Percentiles rank a stretch among this genome's conserved stretches.
These are phyloP conservation scores for Cryphonectria naterciae DNA, from an alignment of 2,329 filamentous ascomycete genomes.

Conservation along the genomic window DNA sequence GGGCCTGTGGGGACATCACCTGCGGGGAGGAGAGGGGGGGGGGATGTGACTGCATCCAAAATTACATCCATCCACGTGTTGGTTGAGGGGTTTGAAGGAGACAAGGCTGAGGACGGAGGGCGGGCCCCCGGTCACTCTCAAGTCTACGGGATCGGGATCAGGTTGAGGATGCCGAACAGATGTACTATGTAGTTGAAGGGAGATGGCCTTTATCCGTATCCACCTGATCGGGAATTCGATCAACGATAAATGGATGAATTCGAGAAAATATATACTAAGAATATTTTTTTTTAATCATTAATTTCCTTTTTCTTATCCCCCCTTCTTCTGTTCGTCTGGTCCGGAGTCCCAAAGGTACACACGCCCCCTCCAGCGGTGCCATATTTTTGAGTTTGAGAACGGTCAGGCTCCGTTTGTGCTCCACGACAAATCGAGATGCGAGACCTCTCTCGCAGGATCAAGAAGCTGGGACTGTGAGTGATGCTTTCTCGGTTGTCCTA, in stretches of 20 bases:
- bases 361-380: background rate
- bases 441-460: background rate
- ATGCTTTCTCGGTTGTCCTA: background rate
- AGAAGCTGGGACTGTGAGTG: background rate
- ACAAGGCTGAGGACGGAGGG: slow-evolving; percentile 28
- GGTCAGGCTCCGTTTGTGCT: background rate
- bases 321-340: background rate
- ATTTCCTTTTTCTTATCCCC: background rate
- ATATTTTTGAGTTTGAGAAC: background rate
- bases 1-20: background rate
- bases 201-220: background rate
- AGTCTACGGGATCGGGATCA: background rate
- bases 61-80: background rate
- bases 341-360: background rate
- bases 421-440: background rate
- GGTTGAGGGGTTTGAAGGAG: slow-evolving; percentile 9
- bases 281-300: background rate
- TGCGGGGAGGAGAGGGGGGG: background rate
- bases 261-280: background rate
- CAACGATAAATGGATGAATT: background rate
- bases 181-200: background rate
- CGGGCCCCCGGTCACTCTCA: background rate
- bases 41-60: background rate
- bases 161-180: background rate
- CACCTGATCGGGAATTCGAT: background rate